These are phyloP conservation scores for Circinella umbellata DNA, from an alignment of 371 early-diverging fungal genomes.

Conservation along the genomic window DNA sequence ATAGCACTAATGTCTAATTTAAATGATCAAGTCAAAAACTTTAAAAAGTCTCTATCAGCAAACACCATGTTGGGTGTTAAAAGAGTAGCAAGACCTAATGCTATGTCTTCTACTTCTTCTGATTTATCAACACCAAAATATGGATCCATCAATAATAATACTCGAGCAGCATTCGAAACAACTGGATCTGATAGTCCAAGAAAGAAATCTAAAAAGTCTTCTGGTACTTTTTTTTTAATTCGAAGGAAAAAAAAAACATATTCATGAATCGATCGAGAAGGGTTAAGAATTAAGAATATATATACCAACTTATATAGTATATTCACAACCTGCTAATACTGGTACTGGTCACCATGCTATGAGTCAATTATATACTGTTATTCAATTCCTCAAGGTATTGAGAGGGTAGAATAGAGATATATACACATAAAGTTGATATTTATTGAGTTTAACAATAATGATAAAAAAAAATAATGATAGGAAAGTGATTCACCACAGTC, in stretches of 20 bases:
- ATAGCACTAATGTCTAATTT: conserved; percentile 27
- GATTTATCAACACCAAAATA: conserved; percentile 9
- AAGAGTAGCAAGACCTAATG: conserved; percentile 20
- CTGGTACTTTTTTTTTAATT: conserved; percentile 25
- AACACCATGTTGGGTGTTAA: conserved; percentile 46
- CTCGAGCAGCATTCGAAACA: conserved; percentile 39
- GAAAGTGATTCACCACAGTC: conserved; percentile 69
- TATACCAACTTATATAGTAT: conserved; percentile 30
- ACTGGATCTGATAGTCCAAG: conserved; percentile 24
- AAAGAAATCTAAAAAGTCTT: conserved; percentile 41
- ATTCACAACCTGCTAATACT: conserved; percentile 64
- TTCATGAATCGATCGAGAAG: not conserved
- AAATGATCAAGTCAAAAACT: conserved; percentile 40
- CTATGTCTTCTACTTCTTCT: too few relatives aligned
- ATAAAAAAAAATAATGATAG: conserved; percentile 30
- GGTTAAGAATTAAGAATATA: too few relatives aligned
- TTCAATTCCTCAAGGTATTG: conserved; percentile 59
- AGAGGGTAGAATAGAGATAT: not conserved
- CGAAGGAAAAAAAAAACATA: not conserved
- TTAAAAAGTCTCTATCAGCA: conserved; percentile 46
- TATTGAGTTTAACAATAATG: not conserved
- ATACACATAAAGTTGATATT: not conserved
- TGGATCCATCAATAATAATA: conserved; percentile 44
- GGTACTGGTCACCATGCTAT: conserved; percentile 64
- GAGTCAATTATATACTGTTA: conserved; percentile 65